These are phyloP conservation scores for Prillingera fragicola DNA, from an alignment of 1,284 basidiomycete genomes.

Conservation along the genomic window DNA sequence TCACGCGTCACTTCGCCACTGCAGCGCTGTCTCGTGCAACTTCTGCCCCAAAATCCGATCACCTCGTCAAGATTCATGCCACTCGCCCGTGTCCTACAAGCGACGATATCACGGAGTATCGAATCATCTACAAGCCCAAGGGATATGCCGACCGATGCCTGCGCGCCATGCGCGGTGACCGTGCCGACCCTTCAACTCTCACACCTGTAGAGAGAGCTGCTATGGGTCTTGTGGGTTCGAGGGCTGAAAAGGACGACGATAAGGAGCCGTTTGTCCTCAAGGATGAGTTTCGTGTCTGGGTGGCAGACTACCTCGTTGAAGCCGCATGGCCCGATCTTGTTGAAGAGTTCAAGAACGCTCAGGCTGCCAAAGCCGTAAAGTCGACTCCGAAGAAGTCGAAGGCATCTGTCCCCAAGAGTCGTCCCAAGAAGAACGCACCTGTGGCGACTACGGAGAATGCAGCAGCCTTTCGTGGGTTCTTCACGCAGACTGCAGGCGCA, in stretches of 20 bases:
- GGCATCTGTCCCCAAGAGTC: too few species aligned
- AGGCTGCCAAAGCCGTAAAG: constrained; percentile 16
- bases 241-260: constrained; percentile 1
- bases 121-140: constrained; percentile 30
- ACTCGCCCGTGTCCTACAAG: constrained; percentile 31
- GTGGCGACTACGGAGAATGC: too few species aligned
- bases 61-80: constrained; percentile 33
- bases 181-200: constrained; percentile 25
- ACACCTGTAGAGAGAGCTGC: constrained; percentile 9
- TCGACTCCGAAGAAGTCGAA: neutral
- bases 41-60: constrained; percentile 8
- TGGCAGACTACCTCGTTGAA: constrained; percentile 31
- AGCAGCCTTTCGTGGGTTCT: too few species aligned
- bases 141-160: constrained; percentile 26
- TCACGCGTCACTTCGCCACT: neutral
- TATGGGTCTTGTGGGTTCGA: constrained; percentile 28
- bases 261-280: constrained; percentile 4
- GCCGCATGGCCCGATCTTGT: constrained; percentile 34
- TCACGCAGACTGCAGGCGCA: too few species aligned
- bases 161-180: constrained; percentile 36
- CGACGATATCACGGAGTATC: constrained; percentile 31
- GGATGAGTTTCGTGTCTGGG: constrained; percentile 29
- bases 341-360: constrained; percentile 21
- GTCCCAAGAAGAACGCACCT: neutral
- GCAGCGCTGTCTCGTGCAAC: too few species aligned